A percentile compares a stretch with the other conserved stretches of the same genome.
These are phyloP conservation scores for Trichoderma semiorbis DNA, from an alignment of 2,329 filamentous ascomycete genomes.

Conservation along the genomic window DNA sequence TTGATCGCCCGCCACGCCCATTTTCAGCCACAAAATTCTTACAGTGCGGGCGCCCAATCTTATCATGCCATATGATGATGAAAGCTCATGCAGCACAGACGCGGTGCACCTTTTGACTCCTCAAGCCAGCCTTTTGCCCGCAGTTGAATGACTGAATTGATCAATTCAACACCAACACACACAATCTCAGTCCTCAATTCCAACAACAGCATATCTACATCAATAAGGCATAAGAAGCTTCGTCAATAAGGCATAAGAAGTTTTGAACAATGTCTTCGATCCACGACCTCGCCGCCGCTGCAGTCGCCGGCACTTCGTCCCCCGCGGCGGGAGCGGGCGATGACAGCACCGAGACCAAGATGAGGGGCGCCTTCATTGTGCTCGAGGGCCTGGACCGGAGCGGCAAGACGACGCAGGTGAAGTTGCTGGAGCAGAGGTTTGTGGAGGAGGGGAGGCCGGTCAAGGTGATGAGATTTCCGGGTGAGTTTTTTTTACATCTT, in stretches of 20 bases:
- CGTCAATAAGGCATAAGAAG: no score
- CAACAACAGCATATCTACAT: not conserved
- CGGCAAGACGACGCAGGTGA: slow-evolving; percentile 89
- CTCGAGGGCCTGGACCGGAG: slow-evolving; percentile 87
- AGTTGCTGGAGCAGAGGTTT: slow-evolving; percentile 58
- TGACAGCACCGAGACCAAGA: not conserved
- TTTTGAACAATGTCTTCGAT: slow-evolving; percentile 42
- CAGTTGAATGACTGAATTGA: not conserved
- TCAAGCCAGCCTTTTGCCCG: not conserved
- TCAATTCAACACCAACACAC: not conserved
- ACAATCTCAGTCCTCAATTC: not conserved
- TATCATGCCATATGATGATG: not conserved
- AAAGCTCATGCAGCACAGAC: slow-evolving; percentile 4
- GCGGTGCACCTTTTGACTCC: not conserved
- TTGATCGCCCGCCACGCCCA: not conserved
- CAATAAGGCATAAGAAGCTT: no score
- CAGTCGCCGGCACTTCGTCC: slow-evolving; percentile 40
- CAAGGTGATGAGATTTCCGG: slow-evolving; percentile 55
- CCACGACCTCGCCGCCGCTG: slow-evolving; percentile 48
- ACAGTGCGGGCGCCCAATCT: slow-evolving; percentile 7
- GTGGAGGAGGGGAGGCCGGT: slow-evolving; percentile 47
- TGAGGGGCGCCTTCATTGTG: slow-evolving; percentile 70
- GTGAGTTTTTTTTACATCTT: slow-evolving; percentile 40
- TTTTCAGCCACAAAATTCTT: slow-evolving; percentile 1
- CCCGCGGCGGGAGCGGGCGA: not conserved